Base-by-base conservation (phyloP, 345 rosid species). In the Lenwebbia sp. region DNA sequence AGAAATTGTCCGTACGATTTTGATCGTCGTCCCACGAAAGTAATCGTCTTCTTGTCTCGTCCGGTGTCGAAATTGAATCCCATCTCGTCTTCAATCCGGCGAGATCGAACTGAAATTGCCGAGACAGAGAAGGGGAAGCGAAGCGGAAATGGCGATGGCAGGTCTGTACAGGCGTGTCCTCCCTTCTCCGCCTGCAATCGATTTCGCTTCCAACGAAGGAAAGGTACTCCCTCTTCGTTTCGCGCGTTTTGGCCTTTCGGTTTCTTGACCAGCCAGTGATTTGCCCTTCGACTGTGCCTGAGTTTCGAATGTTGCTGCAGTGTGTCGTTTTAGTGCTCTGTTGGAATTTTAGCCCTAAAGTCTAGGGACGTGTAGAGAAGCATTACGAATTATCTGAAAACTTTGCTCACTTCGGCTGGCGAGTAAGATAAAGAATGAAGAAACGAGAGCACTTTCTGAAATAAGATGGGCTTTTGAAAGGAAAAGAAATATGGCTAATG, bases 181-280 rank as follows among this genome's bases (percentile, higher is more conserved):
- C 50, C 92, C 95, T 15, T 93, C 98, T 28, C 98, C 96, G 75
- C 96, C 96, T 23, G 98, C 96, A 3, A 89, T 96, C 41, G 99
- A 95, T 30, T 96, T 96, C 88, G 93, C 99, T 84, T 95, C 99
- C 65, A 56, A 91, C 19, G 93, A 94, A 89, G 96, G 99, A 52
- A 96, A 94, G 95, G 98, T 94, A 82, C 70, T 84, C 44, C 83
- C 7, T 53, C 82, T 87, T 37, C 11, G 41, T 3, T 83, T 83
- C 47, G 25, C 75, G 55, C 47, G 11, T 85, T 70, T 86, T 50
- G 33, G 0, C 55, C 28, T 26, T 44, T 30, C 23, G 28, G 2
- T 54, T 33, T 82, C 44, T 12, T 65, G 51, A 53, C 13, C 7
- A 41, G 52, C 51, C 53, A 49, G 28, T 65, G 33, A 12, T 56